Evolutionary conservation across 1,284 basidiomycete genomes (phyloP), one percentile per base, ranked within the genome.

Genomic region (Hypsizygus ulmarius): DNA sequence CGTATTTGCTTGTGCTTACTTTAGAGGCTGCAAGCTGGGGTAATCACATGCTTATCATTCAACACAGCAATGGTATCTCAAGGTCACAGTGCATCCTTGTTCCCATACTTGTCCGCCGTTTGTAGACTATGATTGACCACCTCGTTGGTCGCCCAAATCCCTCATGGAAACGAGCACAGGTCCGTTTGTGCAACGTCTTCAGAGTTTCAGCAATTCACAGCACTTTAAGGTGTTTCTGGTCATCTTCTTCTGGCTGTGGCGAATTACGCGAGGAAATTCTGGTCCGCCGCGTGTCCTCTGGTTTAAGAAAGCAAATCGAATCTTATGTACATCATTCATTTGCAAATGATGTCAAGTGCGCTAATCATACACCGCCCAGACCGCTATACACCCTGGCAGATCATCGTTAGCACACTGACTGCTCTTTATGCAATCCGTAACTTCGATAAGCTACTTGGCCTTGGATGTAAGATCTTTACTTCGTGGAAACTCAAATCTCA

Each of bases 331-430:
- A 84, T 67, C 18, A 12, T 19, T 14, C 41, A 12, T 16, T 37
- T 37, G 39, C 35, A 43, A 29, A n/a, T n/a, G n/a, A 6, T 16
- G 15, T 21, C 18, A 49, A 28, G 19, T 9, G 15, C 16, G 45
- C 14, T 18, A 40, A 37, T 39, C 36, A 47, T 45, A 12, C 12
- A 19, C 15, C 21, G 35, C 39, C 47, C 58, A 95, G 92, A 78
- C 59, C 81, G 83, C 19, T 97, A 93, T 70, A 90, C 93, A 0
- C 96, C 96, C 15, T 99, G 94, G 87, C 95, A 99, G 64, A 78
- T 98, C 56, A 80, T 97, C 45, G 78, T 93, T 49, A 89, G 82
- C 55, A 90, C 90, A 2, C 71, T 97, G 49, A 96, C 94, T 1
- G 67, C 82, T 25, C 74, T 96, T 8, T 99, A 97, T 65, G 87